Evolutionary conservation across 257 asterid species (phyloP).

Genomic region (Petunia secreta): DNA sequence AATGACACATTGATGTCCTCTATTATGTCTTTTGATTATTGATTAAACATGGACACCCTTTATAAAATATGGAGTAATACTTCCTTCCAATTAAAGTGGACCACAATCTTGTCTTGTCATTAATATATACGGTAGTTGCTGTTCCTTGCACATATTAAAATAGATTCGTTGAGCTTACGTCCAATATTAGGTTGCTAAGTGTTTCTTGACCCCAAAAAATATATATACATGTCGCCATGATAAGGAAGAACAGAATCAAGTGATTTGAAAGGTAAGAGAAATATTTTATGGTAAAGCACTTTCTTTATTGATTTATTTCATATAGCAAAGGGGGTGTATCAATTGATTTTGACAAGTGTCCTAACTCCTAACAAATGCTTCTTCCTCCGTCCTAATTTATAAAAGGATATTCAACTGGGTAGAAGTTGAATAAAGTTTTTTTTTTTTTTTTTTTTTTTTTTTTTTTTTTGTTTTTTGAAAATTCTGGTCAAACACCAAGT

Average conservation of each 20-base stretch:
- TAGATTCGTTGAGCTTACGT: neutral
- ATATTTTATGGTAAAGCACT: neutral
- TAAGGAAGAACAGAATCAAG: slow-evolving; percentile 17
- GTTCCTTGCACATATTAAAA: neutral
- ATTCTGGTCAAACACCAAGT: no score
- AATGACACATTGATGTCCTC: neutral
- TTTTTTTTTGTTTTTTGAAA: no score
- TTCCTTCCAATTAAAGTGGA: neutral
- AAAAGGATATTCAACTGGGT: no score
- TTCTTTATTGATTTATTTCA: neutral
- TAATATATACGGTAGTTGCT: neutral
- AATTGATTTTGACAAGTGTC: neutral
- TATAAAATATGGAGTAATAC: neutral
- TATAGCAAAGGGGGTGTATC: neutral
- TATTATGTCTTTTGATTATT: neutral
- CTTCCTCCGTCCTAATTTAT: no score
- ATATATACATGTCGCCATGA: neutral
- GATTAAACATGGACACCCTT: neutral
- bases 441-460: no score
- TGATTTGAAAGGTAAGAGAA: neutral
- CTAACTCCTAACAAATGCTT: neutral
- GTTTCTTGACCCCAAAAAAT: neutral
- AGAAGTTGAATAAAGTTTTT: no score
- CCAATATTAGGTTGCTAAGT: slow-evolving; percentile 17
- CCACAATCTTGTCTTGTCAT: neutral